Conservation (phyloP, 2,329 filamentous ascomycete genomes). For the Hypoxylon sp. region DNA sequence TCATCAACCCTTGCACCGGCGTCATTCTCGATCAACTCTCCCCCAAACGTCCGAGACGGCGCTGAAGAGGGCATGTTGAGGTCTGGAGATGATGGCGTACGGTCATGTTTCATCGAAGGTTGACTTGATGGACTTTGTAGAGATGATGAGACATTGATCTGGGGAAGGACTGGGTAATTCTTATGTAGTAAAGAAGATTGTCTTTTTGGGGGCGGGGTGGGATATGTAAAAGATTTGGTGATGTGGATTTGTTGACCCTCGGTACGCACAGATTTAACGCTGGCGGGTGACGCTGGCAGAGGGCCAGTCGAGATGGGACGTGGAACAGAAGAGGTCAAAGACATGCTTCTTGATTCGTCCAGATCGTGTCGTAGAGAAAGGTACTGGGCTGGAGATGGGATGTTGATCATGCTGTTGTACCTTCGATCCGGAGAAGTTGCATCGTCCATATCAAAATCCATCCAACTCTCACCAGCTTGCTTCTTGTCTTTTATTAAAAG, state of each 20-base stretch:
- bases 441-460: slow-evolving; percentile 52
- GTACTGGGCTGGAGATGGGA: slow-evolving; percentile 38
- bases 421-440: slow-evolving; percentile 44
- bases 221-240: slow-evolving; percentile 30
- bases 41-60: slow-evolving; percentile 6
- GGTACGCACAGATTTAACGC: slow-evolving; percentile 18
- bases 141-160: slow-evolving; percentile 40
- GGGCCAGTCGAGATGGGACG: slow-evolving; percentile 29
- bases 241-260: slow-evolving; percentile 16
- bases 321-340: slow-evolving; percentile 41
- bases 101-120: slow-evolving; percentile 12
- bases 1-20: slow-evolving; percentile 2
- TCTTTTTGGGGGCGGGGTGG: slow-evolving; percentile 43
- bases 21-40: slow-evolving; percentile 12
- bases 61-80: slow-evolving; percentile 15
- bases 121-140: slow-evolving; percentile 21
- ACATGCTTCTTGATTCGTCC: slow-evolving; percentile 45
- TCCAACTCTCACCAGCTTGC: slow-evolving; percentile 51
- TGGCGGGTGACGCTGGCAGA: slow-evolving; percentile 33
- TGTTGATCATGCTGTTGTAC: slow-evolving; percentile 49
- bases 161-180: slow-evolving; percentile 41
- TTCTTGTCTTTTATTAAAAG: slow-evolving; percentile 44
- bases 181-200: slow-evolving; percentile 47
- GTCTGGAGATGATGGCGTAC: slow-evolving; percentile 16
- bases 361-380: slow-evolving; percentile 30